phyloP scores from a whole-genome alignment of 805 yeast species.

The Ogataea populi-albae region DNA sequence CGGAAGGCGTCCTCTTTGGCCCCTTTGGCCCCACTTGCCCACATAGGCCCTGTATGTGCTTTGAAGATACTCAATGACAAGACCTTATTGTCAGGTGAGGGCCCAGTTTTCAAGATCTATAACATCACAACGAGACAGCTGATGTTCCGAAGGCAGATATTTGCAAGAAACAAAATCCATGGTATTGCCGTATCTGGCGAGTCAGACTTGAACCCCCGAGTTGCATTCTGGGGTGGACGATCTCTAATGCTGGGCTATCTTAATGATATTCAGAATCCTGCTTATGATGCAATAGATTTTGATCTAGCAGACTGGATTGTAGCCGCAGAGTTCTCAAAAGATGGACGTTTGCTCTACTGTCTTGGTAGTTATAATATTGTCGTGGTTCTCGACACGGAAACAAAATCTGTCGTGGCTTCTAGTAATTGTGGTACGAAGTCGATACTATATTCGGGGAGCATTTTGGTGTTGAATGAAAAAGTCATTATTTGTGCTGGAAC shows the following conservation, averaged over 20 bases:
- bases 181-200: slow-evolving; percentile 47
- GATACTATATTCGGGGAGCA: slow-evolving; percentile 82
- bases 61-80: slow-evolving; percentile 40
- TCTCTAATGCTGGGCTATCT: slow-evolving; percentile 50
- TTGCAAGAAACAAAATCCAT: slow-evolving; percentile 77
- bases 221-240: slow-evolving; percentile 64
- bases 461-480: slow-evolving; percentile 43
- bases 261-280: slow-evolving; percentile 25
- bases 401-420: slow-evolving; percentile 28
- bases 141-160: slow-evolving; percentile 43
- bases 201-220: slow-evolving; percentile 30
- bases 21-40: slow-evolving; percentile 28
- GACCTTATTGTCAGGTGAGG: slow-evolving; percentile 61
- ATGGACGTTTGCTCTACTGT: slow-evolving; percentile 41
- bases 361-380: slow-evolving; percentile 81
- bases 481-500: slow-evolving; percentile 84
- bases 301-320: slow-evolving; percentile 80
- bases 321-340: slow-evolving; percentile 48
- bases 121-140: slow-evolving; percentile 37
- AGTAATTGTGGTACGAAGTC: slow-evolving; percentile 66
- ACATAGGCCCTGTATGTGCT: slow-evolving; percentile 72
- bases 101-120: slow-evolving; percentile 61
- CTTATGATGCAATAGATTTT: slow-evolving; percentile 37
- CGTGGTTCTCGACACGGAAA: slow-evolving; percentile 33
- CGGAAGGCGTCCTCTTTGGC: no score